phyloP scores from a whole-genome alignment of 1,284 basidiomycete genomes.

The Marasmius sp. region DNA sequence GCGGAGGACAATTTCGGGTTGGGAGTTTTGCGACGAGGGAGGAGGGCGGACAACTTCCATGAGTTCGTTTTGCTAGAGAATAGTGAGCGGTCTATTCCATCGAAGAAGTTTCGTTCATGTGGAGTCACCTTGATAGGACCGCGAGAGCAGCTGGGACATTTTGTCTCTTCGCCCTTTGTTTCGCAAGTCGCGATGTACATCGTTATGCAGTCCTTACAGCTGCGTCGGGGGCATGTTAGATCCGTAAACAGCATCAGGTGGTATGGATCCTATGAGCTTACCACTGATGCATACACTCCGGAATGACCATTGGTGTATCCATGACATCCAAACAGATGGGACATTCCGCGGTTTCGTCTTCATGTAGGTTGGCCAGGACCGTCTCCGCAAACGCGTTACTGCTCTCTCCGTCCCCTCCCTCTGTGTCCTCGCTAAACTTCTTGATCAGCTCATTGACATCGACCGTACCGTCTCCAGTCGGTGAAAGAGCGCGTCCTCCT shows the following conservation, averaged over 20 bases:
- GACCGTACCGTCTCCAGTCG: constrained; percentile 43
- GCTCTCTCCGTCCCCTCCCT: constrained; percentile 22
- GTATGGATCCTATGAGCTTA: constrained; percentile 29
- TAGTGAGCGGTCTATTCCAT: neutral
- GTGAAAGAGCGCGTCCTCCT: constrained; percentile 42
- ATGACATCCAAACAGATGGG: constrained; percentile 80
- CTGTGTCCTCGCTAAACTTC: constrained; percentile 48
- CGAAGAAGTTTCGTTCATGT: neutral
- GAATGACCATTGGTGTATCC: constrained; percentile 70
- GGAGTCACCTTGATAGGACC: constrained; percentile 61
- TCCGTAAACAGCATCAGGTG: neutral
- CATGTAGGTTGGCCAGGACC: constrained; percentile 22
- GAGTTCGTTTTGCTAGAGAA: constrained; percentile 53
- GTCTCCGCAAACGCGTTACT: constrained; percentile 58
- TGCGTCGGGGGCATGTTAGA: constrained; percentile 24
- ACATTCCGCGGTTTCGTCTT: constrained; percentile 63
- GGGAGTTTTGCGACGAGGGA: constrained; percentile 38
- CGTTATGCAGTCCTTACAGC: constrained; percentile 84
- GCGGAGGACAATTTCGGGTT: constrained; percentile 56
- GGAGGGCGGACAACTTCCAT: constrained; percentile 58
- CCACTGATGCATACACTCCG: constrained; percentile 79
- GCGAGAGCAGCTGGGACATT: constrained; percentile 70
- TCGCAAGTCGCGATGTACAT: constrained; percentile 64
- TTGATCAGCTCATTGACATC: constrained; percentile 66
- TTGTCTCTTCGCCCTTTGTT: constrained; percentile 63